phyloP scores from a whole-genome alignment of 257 asterid genomes.

The Solanum sitiens region DNA sequence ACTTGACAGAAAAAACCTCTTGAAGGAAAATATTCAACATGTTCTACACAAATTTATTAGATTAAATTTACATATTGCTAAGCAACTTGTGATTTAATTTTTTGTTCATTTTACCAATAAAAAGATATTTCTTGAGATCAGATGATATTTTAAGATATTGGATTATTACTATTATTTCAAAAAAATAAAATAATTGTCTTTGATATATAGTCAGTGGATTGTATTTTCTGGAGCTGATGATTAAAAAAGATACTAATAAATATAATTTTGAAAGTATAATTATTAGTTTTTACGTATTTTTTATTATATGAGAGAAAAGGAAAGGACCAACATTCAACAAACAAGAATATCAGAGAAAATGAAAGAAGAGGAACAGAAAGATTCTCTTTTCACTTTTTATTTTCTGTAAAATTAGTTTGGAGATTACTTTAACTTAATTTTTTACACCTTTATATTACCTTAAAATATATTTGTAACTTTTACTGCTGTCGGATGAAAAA shows the following conservation, averaged over 20 bases:
- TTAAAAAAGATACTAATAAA: neutral
- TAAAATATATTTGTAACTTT: neutral
- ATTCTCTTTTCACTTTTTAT: neutral
- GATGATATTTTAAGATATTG: neutral
- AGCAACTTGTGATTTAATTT: neutral
- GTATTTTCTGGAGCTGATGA: neutral
- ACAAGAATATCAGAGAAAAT: conserved; percentile 23
- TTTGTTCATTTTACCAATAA: neutral
- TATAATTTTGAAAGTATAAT: neutral
- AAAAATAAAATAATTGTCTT: too few species aligned
- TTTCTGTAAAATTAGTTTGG: neutral
- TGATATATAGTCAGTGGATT: neutral
- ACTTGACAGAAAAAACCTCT: too few species aligned
- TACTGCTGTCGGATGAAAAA: neutral
- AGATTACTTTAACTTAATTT: neutral
- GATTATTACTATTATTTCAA: neutral
- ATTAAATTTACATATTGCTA: neutral
- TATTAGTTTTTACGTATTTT: too few species aligned
- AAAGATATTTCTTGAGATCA: neutral
- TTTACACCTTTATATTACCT: neutral
- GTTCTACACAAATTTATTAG: neutral
- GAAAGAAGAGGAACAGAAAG: conserved; percentile 11
- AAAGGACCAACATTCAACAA: conserved; percentile 21
- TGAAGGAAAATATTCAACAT: neutral
- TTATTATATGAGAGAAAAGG: neutral